These are phyloP conservation scores for Trametes punicea DNA, from an alignment of 768 basidiomycete genomes.

Conservation along the genomic window DNA sequence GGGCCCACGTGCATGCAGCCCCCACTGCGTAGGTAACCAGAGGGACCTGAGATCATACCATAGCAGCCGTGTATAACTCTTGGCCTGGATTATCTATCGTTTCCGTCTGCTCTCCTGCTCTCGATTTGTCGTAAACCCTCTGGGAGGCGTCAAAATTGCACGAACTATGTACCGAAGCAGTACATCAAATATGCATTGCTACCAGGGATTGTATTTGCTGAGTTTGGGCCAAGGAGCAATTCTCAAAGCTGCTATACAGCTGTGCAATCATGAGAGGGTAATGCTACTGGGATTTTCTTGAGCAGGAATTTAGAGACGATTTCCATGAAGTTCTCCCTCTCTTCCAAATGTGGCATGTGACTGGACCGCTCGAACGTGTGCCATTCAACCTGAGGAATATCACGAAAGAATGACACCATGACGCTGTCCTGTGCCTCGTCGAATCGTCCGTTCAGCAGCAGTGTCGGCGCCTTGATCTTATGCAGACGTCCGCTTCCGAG, in stretches of 20 bases:
- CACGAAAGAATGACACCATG: conserved; percentile 24
- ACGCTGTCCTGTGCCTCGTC: conserved; percentile 32
- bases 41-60: too few relatives aligned
- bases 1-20: not conserved
- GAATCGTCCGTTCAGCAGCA: conserved; percentile 30
- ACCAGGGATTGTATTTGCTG: too few relatives aligned
- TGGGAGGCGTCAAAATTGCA: too few relatives aligned
- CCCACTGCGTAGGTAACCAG: not conserved
- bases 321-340: conserved; percentile 29
- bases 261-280: too few relatives aligned
- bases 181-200: too few relatives aligned
- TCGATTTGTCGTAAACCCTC: too few relatives aligned
- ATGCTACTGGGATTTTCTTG: not conserved
- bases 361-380: conserved; percentile 29
- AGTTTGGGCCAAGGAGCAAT: too few relatives aligned
- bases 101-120: not conserved
- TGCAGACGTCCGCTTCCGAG: conserved; percentile 22
- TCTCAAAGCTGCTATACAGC: too few relatives aligned
- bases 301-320: conserved; percentile 32
- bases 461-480: conserved; percentile 26
- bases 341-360: conserved; percentile 31
- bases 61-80: not conserved
- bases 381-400: conserved; percentile 29
- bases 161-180: too few relatives aligned
- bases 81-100: not conserved